Conservation (phyloP, 2,329 filamentous ascomycete species). For the Phialophora tarda region DNA sequence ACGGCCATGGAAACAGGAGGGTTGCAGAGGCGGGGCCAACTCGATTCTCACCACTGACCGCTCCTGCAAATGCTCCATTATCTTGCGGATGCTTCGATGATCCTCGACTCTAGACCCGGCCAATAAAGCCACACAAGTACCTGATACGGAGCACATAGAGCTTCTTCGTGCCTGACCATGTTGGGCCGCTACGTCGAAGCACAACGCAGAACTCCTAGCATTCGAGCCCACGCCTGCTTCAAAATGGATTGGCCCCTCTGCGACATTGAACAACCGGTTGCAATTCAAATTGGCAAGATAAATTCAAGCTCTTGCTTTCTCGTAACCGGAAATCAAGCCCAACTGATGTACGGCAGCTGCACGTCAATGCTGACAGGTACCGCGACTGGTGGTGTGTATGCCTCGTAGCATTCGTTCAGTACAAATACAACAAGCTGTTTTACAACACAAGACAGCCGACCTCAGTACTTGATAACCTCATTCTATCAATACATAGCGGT, state of each 20-base stretch:
- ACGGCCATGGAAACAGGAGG: slow-evolving; percentile 4
- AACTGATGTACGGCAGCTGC: background rate
- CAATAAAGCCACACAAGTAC: background rate
- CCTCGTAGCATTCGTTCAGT: background rate
- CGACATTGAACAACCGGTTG: background rate
- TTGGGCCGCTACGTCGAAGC: background rate
- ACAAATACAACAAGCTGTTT: slow-evolving; percentile 1
- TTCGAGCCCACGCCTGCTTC: background rate
- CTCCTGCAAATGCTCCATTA: slow-evolving; percentile 5
- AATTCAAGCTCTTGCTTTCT: background rate
- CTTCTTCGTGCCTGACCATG: background rate
- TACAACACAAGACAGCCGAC: background rate
- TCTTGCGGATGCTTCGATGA: slow-evolving; percentile 6
- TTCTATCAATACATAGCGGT: background rate
- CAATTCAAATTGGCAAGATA: background rate
- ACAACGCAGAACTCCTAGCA: background rate
- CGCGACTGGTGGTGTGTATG: background rate
- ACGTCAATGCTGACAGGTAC: background rate
- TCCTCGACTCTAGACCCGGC: slow-evolving; percentile 11
- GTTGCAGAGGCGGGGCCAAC: slow-evolving; percentile 1
- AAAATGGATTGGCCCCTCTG: background rate
- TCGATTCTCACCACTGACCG: slow-evolving; percentile 16
- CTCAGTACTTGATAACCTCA: background rate
- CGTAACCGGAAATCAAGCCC: background rate
- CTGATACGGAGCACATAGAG: background rate